Conservation (phyloP, 805 yeast species). For the Teunomyces atbi region DNA sequence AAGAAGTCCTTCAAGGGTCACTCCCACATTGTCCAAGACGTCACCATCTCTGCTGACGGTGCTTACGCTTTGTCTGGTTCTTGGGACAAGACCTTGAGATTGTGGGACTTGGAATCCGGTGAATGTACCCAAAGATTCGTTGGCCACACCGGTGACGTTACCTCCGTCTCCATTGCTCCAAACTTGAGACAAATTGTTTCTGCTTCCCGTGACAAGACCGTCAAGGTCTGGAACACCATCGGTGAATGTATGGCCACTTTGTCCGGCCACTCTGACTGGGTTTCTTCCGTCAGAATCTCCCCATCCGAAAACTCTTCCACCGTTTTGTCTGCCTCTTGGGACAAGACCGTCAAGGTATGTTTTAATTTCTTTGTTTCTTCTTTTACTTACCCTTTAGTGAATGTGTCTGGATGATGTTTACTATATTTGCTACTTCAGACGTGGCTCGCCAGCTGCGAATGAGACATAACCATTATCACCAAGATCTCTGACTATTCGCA, state of each 20-base stretch:
- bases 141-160: constrained; percentile 97
- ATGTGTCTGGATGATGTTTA: constrained; percentile 61
- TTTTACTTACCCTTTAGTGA: constrained; percentile 2
- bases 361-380: constrained; percentile 11
- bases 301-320: constrained; percentile 73
- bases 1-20: constrained; percentile 97
- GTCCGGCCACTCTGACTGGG: constrained; percentile 98
- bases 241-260: constrained; percentile 96
- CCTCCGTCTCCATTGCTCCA: constrained; percentile 94
- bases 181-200: constrained; percentile 97
- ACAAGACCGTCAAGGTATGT: constrained; percentile 98
- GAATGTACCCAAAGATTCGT: constrained; percentile 91
- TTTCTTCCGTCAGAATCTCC: constrained; percentile 95
- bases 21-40: constrained; percentile 98
- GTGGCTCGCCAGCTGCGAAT: constrained; percentile 60
- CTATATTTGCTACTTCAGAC: constrained; percentile 99
- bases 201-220: constrained; percentile 98
- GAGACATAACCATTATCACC: constrained; percentile 95
- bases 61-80: constrained; percentile 97
- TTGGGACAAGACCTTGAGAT: constrained; percentile 99
- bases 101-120: constrained; percentile 96
- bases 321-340: constrained; percentile 98
- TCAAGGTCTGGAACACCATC: constrained; percentile 98
- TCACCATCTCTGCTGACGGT: constrained; percentile 97
- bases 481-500: constrained; percentile 87